A percentile compares a stretch with the other conserved stretches of the same genome.
Evolutionary conservation across 306 rosid species (phyloP).

Genomic region (Bauhinia variegata): DNA sequence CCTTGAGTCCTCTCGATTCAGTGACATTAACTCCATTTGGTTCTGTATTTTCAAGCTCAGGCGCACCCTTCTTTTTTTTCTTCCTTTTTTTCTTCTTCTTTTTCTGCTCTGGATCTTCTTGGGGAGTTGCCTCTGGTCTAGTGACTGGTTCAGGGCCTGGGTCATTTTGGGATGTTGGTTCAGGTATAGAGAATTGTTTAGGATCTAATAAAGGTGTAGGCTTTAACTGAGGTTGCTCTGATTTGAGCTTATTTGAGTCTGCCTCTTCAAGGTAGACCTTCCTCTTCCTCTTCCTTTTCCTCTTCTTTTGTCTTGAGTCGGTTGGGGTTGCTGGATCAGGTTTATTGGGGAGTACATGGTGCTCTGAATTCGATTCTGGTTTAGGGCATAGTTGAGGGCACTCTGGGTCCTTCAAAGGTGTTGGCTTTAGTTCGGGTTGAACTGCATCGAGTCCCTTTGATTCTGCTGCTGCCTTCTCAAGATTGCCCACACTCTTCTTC

Average conservation of each 20-base stretch:
- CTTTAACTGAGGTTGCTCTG: slow-evolving; percentile 34
- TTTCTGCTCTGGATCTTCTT: slow-evolving; percentile 20
- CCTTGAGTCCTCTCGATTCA: slow-evolving; percentile 25
- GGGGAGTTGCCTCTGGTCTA: slow-evolving; percentile 40
- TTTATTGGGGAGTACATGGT: not conserved
- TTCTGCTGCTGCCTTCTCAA: slow-evolving; percentile 34
- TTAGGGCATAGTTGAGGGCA: not conserved
- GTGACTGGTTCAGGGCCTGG: slow-evolving; percentile 32
- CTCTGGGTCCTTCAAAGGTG: not conserved
- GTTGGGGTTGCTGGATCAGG: slow-evolving; percentile 36
- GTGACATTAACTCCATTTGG: not conserved
- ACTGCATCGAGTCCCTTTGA: slow-evolving; percentile 23
- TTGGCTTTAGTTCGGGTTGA: too few relatives aligned
- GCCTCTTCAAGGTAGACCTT: slow-evolving; percentile 39
- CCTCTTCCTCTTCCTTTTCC: slow-evolving; percentile 1
- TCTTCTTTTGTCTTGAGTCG: not conserved
- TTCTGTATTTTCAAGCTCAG: not conserved
- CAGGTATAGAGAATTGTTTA: slow-evolving; percentile 37
- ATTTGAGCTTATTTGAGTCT: slow-evolving; percentile 46
- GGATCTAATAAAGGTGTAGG: too few relatives aligned
- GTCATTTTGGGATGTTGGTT: slow-evolving; percentile 53
- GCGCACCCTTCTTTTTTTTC: slow-evolving; percentile 7
- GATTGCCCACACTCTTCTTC: too few relatives aligned
- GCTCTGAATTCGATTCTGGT: slow-evolving; percentile 25
- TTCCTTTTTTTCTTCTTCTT: not conserved